These are phyloP conservation scores for Botrytis tulipae DNA, from an alignment of 2,329 filamentous ascomycete genomes.

Conservation along the genomic window DNA sequence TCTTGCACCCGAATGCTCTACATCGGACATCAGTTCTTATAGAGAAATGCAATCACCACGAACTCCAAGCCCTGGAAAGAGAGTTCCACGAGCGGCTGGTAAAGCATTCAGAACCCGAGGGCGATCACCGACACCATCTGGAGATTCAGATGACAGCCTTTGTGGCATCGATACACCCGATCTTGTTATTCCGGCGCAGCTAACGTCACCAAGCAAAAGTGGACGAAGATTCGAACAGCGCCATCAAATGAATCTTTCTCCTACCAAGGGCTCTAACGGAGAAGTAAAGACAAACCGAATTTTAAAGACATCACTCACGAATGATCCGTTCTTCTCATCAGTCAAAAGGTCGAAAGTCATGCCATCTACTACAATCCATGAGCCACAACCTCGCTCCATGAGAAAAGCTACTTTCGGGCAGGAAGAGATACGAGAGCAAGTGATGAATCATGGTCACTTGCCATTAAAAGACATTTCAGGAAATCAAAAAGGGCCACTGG, in stretches of 20 bases:
- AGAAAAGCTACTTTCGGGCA: constrained; percentile 34
- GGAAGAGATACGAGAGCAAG: constrained; percentile 24
- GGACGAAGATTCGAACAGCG: constrained; percentile 19
- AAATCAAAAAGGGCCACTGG: constrained; percentile 25
- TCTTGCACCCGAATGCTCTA: constrained; percentile 21
- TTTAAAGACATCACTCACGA: constrained; percentile 1
- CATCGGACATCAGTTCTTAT: constrained; percentile 27
- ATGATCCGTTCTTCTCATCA: constrained; percentile 32
- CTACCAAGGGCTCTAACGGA: constrained; percentile 22
- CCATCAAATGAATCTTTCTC: constrained; percentile 23
- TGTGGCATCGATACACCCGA: constrained; percentile 28
- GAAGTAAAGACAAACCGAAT: not conserved
- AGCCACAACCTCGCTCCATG: constrained; percentile 29
- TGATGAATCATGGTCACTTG: constrained; percentile 22
- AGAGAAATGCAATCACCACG: constrained; percentile 24
- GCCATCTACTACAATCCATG: constrained; percentile 20
- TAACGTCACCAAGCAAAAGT: constrained; percentile 33
- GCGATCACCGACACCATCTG: constrained; percentile 26
- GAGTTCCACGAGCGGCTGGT: constrained; percentile 11
- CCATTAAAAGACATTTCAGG: constrained; percentile 31
- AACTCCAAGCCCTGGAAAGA: constrained; percentile 29
- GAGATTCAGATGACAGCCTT: constrained; percentile 32
- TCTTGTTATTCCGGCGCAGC: constrained; percentile 26
- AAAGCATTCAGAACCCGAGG: constrained; percentile 12
- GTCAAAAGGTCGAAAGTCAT: constrained; percentile 27